Base-by-base conservation (phyloP, 2,329 filamentous ascomycete genomes). In the Aspergillus sojae region DNA sequence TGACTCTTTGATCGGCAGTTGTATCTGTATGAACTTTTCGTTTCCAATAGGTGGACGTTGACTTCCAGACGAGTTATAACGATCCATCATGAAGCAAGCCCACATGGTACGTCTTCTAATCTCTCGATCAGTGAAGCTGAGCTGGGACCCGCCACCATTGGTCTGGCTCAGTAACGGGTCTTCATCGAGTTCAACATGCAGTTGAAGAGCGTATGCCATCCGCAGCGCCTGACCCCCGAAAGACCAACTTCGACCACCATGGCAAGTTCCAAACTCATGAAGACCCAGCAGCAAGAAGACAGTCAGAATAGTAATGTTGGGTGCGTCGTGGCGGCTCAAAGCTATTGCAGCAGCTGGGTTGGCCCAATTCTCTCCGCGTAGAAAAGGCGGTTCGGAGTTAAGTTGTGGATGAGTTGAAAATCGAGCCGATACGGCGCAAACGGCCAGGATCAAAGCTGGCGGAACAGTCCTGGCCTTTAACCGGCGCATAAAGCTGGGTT, bases 81-180 rank as follows among this genome's bases (percentile, higher is more conserved):
- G 89, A 75, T 99, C 95, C 94, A 98, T 97, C 62, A 97, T 79
- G 73, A 97, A 97, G 75, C 94, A 98, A 14, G 94, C 92, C 95
- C 95, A 99, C 94, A 99, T 98, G 2, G 93, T 95, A 62, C 95
- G 87, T 69, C 95, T 84, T 64, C 95, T 87, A 60, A 98, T 97
- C 76, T 99, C 95, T 32, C 93, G 90, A 76, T 98, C 95, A 19
- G 94, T 93, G 70, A 95, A 95, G 74, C 93, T 97, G 58, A 95
- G 85, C 66, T 90, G 87, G 2, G 85, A 84, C 14, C 85, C 83
- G 43, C 81, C 81, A 21, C 72, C 75, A 23, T 85, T 84, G 46
- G 86, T 86, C n/a, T 84, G 82, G n/a, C 85, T 85, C n/a, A 75
- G 55, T 41, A 87, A 79, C 0, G 92, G 91, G 69, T 96, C 93